Percentiles rank a stretch among this genome's conserved stretches.
These are phyloP conservation scores for Fusarium sp. DNA, from an alignment of 2,329 filamentous ascomycete species.

Conservation along the genomic window DNA sequence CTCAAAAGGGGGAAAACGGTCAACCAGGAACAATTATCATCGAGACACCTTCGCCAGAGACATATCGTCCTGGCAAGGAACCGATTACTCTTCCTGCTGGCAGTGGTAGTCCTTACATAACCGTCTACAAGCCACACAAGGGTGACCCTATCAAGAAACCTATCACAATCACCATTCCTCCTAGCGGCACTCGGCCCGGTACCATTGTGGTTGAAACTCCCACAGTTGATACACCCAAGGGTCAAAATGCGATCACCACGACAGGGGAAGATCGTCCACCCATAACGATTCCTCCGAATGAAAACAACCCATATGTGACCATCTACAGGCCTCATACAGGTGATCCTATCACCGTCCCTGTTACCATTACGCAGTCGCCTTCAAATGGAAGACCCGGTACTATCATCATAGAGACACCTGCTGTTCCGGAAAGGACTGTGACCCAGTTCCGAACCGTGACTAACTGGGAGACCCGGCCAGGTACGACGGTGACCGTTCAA, in stretches of 20 bases:
- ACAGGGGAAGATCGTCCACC: neutral
- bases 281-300: slow-evolving; percentile 27
- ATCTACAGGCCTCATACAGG: slow-evolving; percentile 29
- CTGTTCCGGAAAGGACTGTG: too few species aligned
- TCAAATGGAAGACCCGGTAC: slow-evolving; percentile 27
- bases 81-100: slow-evolving; percentile 24
- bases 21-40: slow-evolving; percentile 31
- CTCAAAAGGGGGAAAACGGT: slow-evolving; percentile 17
- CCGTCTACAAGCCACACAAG: slow-evolving; percentile 22
- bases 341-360: slow-evolving; percentile 17
- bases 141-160: slow-evolving; percentile 15
- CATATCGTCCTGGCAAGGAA: slow-evolving; percentile 9
- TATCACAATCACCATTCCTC: slow-evolving; percentile 14
- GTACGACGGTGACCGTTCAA: neutral
- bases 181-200: slow-evolving; percentile 11
- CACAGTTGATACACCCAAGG: slow-evolving; percentile 15
- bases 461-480: neutral
- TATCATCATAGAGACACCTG: slow-evolving; percentile 29
- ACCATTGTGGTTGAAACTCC: slow-evolving; percentile 34
- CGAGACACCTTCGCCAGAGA: slow-evolving; percentile 23
- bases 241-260: slow-evolving; percentile 16
- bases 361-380: slow-evolving; percentile 17
- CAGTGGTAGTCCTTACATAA: slow-evolving; percentile 12
- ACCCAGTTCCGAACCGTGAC: neutral
- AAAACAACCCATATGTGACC: slow-evolving; percentile 29